phyloP scores from a whole-genome alignment of 1,284 basidiomycete species.

The Retiboletus flavoniger region DNA sequence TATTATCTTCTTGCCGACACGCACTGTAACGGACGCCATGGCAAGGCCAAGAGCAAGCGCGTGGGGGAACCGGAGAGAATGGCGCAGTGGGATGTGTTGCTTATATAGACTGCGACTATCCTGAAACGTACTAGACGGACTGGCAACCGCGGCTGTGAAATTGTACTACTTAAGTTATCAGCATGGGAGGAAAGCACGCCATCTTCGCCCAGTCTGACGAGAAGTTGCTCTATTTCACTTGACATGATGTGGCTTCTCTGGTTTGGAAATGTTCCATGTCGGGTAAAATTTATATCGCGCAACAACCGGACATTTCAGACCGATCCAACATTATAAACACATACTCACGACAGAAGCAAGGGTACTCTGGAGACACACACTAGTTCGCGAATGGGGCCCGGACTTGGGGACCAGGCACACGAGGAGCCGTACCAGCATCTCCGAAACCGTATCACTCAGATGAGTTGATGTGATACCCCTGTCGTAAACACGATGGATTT shows the following conservation, averaged over 20 bases:
- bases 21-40: slow-evolving; percentile 49
- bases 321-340: neutral
- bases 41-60: neutral
- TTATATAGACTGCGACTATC: slow-evolving; percentile 4
- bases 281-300: neutral
- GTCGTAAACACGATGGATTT: neutral
- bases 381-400: neutral
- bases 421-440: neutral
- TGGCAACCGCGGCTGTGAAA: neutral
- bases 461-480: neutral
- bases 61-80: neutral
- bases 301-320: no score
- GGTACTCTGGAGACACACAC: neutral
- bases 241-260: no score
- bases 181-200: slow-evolving; percentile 33
- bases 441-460: no score
- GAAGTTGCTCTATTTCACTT: neutral
- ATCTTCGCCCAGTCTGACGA: slow-evolving; percentile 21
- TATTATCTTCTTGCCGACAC: slow-evolving; percentile 57
- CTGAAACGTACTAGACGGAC: neutral
- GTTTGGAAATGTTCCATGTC: neutral
- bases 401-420: neutral
- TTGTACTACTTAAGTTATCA: neutral
- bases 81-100: neutral
- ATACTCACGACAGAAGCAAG: neutral